Base-by-base conservation (phyloP, 805 yeast species). In the Starmera caribaea region DNA sequence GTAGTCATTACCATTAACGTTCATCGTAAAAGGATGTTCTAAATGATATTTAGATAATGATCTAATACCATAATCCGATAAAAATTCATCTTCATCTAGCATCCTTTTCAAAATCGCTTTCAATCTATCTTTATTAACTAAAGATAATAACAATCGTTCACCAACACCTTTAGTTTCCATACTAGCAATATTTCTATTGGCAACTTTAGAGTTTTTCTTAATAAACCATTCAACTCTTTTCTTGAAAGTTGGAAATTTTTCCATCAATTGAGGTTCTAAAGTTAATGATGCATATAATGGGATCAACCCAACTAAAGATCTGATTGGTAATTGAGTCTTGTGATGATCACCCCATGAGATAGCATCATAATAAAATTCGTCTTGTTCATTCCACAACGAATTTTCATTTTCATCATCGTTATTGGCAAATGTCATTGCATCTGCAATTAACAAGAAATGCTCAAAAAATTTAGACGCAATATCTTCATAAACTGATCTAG, bases 391-490 rank as follows among this genome's bases (percentile, higher is more conserved):
- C 97, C 97, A 88, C 47, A 88, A 67, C 1, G 89, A 80, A 47
- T 73, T 76, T 32, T 71, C 74, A 13, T 75, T 66, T 32, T 63
- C 69, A 16, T 61, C 62, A 29, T 62, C 65, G 11, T 48, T 55
- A 31, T 65, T 66, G 35, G 70, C 65, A 58, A 74, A 84, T 12
- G 94, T 78, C 95, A 88, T 83, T 10, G 96, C 95, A 61, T 88
- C 97, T 21, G 96, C 87, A 66, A 88, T 88, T 54, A 87, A 69
- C 43, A 89, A 62, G 61, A 87, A 88, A 59, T 88, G 97, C 65
- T 89, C 96, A 61, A 88, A 87, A 60, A 88, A 88, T 63, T 88
- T 89, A 39, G 94, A 81, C 3, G 96, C 96, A 59, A 87, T 84
- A 58, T 87, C 92, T 62, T 88, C 96, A 62, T 89, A 89, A 15